Conservation (phyloP, 1,139 yeast species). For the Saccharomyces hybrid region DNA sequence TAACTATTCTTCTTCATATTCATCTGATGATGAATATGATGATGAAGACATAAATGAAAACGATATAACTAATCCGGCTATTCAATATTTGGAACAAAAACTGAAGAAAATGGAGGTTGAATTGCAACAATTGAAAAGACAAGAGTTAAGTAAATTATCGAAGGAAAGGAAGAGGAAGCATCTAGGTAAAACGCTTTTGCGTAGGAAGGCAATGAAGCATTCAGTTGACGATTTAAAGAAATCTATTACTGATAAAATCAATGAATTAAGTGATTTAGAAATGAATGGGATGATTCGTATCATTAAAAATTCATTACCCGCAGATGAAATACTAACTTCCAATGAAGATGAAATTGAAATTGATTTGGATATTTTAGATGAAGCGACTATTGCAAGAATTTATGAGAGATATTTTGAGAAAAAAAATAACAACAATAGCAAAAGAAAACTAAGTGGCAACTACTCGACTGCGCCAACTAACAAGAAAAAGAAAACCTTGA, state of each 20-base stretch:
- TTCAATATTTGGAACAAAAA: slow-evolving; percentile 80
- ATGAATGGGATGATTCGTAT: slow-evolving; percentile 76
- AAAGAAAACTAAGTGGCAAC: background rate
- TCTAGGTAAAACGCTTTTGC: slow-evolving; percentile 8
- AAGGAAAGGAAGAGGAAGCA: slow-evolving; percentile 35
- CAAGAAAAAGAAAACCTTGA: background rate
- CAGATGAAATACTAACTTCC: slow-evolving; percentile 36
- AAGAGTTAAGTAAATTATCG: slow-evolving; percentile 49
- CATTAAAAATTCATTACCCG: slow-evolving; percentile 81
- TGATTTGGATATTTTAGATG: slow-evolving; percentile 90
- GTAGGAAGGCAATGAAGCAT: background rate
- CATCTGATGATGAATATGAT: slow-evolving; percentile 18
- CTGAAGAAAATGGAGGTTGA: slow-evolving; percentile 78
- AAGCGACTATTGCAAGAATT: slow-evolving; percentile 68
- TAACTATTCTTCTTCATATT: slow-evolving; percentile 26
- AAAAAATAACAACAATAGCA: background rate
- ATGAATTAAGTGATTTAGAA: slow-evolving; percentile 66
- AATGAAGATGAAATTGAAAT: slow-evolving; percentile 79
- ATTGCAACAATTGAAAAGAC: slow-evolving; percentile 69
- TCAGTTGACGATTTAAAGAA: slow-evolving; percentile 78
- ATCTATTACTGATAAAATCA: slow-evolving; percentile 80
- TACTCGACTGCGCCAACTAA: background rate
- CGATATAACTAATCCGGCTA: slow-evolving; percentile 75
- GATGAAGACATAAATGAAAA: slow-evolving; percentile 67
- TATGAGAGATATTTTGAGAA: slow-evolving; percentile 44